Evolutionary conservation across 176 grass and related monocot genomes (phyloP), one percentile per base, ranked within the genome.

Genomic region (Carex myosuroides): DNA sequence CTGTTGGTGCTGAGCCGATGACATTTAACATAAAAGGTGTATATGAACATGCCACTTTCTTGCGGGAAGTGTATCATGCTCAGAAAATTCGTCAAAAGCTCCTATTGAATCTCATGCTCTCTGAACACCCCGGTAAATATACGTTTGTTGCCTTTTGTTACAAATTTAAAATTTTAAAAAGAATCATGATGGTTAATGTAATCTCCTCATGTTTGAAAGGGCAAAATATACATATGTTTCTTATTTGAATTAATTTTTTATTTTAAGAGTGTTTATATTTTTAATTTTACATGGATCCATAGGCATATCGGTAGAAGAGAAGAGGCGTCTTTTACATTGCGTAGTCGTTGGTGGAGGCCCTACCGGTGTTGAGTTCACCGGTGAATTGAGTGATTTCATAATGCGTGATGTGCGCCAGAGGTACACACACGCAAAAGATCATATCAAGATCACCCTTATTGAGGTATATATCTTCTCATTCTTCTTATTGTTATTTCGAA

Each of bases 301-400:
- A 98, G 92, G 95, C 44, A 75, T 98, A 83, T 80, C 95, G 1
- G 81, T 82, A 83, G 89, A 87, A 70, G 92, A 98, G 89, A 94
- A 93, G 79, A 63, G 44, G 73, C 86, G 87, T 11, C 86, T 98
- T 61, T 87, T 98, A 46, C 92, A 98, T 82, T 98, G 92, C 60
- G 91, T 98, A 58, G 92, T 98, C 26, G 88, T 94, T 46, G 95
- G 92, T 46, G 95, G 95, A 54, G 95, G 95, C 14, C 95, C 92
- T 6, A 98, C 95, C 5, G 92, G 95, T 57, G 92, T 98, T 46
- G 95, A 98, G 88, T 98, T 98, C 82, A 98, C 92, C 57, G 95
- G 92, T 13, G 95, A 98, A 83, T 88, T 98, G 53, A 98, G 95
- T 65, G 95, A 94, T 82, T 98, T 98, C 87, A 95, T 98, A 86